phyloP scores from a whole-genome alignment of 495 filamentous ascomycete species.

The Neurospora tetraspora region DNA sequence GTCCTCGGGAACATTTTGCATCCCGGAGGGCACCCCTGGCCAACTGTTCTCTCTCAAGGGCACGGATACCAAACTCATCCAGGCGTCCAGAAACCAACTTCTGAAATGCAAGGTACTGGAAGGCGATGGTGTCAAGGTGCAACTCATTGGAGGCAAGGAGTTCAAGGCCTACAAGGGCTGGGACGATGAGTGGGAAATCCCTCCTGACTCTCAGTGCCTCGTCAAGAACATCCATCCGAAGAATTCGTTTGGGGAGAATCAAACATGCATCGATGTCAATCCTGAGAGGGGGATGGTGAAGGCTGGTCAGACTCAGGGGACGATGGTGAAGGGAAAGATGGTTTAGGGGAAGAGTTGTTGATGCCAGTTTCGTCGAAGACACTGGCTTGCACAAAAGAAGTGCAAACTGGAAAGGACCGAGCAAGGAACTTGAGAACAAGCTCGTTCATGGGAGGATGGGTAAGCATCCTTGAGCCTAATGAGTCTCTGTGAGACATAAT shows the following conservation, averaged over 20 bases:
- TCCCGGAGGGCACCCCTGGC: neutral
- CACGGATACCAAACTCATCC: neutral
- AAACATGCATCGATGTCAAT: neutral
- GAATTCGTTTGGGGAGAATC: neutral
- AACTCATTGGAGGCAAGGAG: neutral
- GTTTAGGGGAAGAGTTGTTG: neutral
- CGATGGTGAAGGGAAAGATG: neutral
- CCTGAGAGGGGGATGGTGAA: neutral
- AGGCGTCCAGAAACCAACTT: neutral
- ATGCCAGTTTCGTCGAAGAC: neutral
- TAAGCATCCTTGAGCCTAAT: neutral
- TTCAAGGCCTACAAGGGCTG: neutral
- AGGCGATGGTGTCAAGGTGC: neutral
- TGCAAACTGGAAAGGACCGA: neutral
- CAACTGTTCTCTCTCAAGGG: neutral
- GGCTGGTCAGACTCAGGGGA: neutral
- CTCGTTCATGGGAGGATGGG: neutral
- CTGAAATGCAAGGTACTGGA: neutral
- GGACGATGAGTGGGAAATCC: neutral
- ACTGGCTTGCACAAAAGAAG: neutral
- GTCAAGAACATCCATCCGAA: neutral
- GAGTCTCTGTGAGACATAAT: neutral
- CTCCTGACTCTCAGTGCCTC: neutral
- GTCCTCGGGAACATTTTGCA: neutral
- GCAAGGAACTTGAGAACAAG: neutral